phyloP scores from a whole-genome alignment of 192 early-diverging fungal species.

The Rhizoclosmatium globosum region DNA sequence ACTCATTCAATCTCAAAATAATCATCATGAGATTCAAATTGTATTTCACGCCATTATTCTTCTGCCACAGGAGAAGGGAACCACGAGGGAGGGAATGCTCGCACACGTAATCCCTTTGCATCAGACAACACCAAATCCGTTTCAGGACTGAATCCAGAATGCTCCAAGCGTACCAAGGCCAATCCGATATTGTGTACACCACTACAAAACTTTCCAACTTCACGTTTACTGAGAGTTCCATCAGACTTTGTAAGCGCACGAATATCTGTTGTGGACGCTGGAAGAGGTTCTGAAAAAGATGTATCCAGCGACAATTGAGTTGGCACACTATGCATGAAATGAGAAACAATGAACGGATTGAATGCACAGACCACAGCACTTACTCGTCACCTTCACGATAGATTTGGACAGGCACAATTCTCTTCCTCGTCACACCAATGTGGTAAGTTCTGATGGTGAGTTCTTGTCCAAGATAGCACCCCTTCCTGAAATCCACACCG shows the following conservation, averaged over 20 bases:
- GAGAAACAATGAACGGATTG: not conserved
- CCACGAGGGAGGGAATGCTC: not conserved
- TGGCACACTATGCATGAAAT: conserved; percentile 46
- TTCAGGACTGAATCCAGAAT: conserved; percentile 11
- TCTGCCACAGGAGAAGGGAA: not conserved
- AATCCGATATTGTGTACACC: conserved; percentile 82
- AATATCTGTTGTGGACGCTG: conserved; percentile 45
- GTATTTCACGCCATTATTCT: not conserved
- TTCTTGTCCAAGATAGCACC: conserved; percentile 98
- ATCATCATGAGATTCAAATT: not conserved
- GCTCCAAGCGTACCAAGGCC: conserved; percentile 86
- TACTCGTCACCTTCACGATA: conserved; percentile 51
- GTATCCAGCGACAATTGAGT: conserved; percentile 45
- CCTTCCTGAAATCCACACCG: conserved; percentile 97
- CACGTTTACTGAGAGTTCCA: conserved; percentile 18
- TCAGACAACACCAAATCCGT: not conserved
- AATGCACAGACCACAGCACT: conserved; percentile 20
- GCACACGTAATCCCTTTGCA: not conserved
- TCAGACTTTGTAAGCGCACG: conserved; percentile 2
- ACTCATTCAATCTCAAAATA: not conserved
- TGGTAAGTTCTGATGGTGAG: conserved; percentile 97
- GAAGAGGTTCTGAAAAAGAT: conserved; percentile 24
- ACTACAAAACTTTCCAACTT: conserved; percentile 72
- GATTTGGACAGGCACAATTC: conserved; percentile 84
- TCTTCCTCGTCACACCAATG: conserved; percentile 91